Evolutionary conservation across 1,139 yeast genomes (phyloP).

Genomic region (Kodamaea alishanica): DNA sequence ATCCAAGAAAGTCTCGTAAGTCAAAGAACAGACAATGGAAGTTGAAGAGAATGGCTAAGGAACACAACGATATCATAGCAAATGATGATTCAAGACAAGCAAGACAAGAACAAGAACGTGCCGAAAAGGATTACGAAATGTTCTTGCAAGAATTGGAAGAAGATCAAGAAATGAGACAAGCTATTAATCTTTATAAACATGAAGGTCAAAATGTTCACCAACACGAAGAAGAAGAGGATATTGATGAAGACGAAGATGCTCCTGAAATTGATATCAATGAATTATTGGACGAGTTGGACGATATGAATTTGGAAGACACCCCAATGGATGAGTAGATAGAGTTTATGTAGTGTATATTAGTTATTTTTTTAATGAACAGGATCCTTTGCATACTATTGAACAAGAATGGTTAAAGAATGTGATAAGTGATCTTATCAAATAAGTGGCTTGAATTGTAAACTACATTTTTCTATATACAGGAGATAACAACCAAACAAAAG

Average conservation of each 20-base stretch:
- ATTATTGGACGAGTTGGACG: conserved; percentile 87
- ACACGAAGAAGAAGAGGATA: conserved; percentile 37
- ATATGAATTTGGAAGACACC: conserved; percentile 70
- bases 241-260: conserved; percentile 62
- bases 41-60: conserved; percentile 96
- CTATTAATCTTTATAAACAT: conserved; percentile 82
- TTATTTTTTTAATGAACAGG: not conserved
- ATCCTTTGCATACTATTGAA: too few species aligned
- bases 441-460: too few species aligned
- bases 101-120: conserved; percentile 84
- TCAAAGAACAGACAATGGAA: conserved; percentile 87
- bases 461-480: too few species aligned
- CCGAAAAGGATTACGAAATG: conserved; percentile 91
- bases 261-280: conserved; percentile 79
- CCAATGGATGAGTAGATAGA: conserved; percentile 20
- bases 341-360: not conserved
- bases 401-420: too few species aligned
- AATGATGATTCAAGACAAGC: conserved; percentile 73
- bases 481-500: too few species aligned
- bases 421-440: too few species aligned
- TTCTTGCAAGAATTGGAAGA: conserved; percentile 98
- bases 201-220: conserved; percentile 29
- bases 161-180: conserved; percentile 90
- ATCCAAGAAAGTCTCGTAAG: conserved; percentile 74
- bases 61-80: conserved; percentile 84